Conservation (phyloP, 495 filamentous ascomycete genomes). For the Hyaloscypha hepaticicola region DNA sequence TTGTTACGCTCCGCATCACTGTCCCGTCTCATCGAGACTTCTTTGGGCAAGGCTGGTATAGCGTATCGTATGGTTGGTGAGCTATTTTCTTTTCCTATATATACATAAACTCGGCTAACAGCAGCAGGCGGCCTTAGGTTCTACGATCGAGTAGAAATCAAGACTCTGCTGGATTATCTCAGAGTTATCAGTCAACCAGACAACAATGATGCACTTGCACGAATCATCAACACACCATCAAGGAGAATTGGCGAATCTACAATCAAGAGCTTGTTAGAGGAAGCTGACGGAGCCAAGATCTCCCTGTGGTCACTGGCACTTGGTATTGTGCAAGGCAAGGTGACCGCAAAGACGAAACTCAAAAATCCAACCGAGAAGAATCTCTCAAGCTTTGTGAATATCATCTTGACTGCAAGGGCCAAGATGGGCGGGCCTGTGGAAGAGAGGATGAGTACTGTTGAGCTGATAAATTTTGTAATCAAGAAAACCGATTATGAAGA, state of each 20-base stretch:
- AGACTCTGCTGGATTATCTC: conserved; percentile 84
- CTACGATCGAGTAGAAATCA: conserved; percentile 91
- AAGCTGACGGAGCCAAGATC: conserved; percentile 66
- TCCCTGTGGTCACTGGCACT: conserved; percentile 74
- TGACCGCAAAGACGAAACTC: conserved; percentile 64
- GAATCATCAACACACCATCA: conserved; percentile 82
- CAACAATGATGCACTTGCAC: conserved; percentile 83
- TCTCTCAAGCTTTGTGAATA: conserved; percentile 56
- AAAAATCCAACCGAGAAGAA: conserved; percentile 65
- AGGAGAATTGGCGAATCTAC: conserved; percentile 83
- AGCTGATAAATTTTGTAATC: conserved; percentile 73
- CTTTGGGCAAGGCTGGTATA: conserved; percentile 81
- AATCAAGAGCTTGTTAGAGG: conserved; percentile 66
- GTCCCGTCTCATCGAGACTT: conserved; percentile 81
- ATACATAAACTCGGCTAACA: neutral
- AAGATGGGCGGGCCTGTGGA: conserved; percentile 52
- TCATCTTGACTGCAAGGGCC: conserved; percentile 60
- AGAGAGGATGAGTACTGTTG: conserved; percentile 53
- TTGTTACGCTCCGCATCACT: conserved; percentile 80
- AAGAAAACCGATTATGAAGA: conserved; percentile 71
- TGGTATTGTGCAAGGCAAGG: conserved; percentile 68
- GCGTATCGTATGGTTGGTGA: conserved; percentile 89
- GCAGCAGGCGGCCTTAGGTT: conserved; percentile 68
- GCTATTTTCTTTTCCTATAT: conserved; percentile 18
- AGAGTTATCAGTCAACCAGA: conserved; percentile 80